phyloP scores from a whole-genome alignment of 805 yeast genomes.

The Nakazawaea peltata region DNA sequence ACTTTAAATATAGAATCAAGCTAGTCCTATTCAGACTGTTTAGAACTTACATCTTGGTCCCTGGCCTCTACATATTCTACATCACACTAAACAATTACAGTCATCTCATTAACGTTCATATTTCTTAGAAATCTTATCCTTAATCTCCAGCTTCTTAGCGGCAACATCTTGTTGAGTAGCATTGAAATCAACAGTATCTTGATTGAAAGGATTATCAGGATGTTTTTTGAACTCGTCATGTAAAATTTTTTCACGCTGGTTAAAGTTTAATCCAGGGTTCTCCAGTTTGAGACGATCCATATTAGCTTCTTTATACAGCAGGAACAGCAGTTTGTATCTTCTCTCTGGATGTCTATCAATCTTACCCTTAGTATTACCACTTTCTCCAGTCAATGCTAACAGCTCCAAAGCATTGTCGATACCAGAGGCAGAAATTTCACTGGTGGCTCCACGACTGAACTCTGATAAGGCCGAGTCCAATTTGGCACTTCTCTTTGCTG shows the following conservation, averaged over 20 bases:
- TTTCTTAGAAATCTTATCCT: slow-evolving; percentile 15
- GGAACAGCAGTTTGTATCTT: slow-evolving; percentile 73
- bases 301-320: slow-evolving; percentile 64
- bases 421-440: slow-evolving; percentile 62
- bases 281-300: slow-evolving; percentile 69
- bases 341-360: slow-evolving; percentile 86
- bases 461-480: slow-evolving; percentile 59
- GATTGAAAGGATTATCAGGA: slow-evolving; percentile 80
- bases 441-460: slow-evolving; percentile 34
- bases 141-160: slow-evolving; percentile 38
- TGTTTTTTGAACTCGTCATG: slow-evolving; percentile 78
- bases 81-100: too few relatives aligned
- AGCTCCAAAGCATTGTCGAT: slow-evolving; percentile 77
- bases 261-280: slow-evolving; percentile 71
- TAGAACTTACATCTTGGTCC: too few relatives aligned
- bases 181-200: slow-evolving; percentile 55
- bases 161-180: slow-evolving; percentile 47
- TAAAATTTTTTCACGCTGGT: slow-evolving; percentile 66
- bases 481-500: slow-evolving; percentile 50
- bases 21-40: too few relatives aligned
- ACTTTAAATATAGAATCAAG: too few relatives aligned
- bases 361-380: slow-evolving; percentile 47
- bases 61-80: too few relatives aligned
- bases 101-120: slow-evolving; percentile 7
- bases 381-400: slow-evolving; percentile 52